Conservation (phyloP, 1,284 basidiomycete species). For the Schizopora paradoxa region DNA sequence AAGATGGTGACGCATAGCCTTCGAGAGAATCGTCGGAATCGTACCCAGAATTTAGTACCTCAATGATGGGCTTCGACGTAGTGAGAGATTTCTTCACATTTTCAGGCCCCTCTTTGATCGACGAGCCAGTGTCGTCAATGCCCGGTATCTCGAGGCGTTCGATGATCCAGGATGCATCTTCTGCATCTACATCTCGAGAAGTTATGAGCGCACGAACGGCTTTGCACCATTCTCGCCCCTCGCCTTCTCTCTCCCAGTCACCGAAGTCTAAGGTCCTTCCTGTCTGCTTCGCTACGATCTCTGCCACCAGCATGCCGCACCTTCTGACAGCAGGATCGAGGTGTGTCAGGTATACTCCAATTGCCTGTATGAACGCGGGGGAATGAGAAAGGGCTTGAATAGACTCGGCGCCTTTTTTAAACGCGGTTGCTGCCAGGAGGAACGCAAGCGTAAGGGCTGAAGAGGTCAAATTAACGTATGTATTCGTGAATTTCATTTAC, state of each 20-base stretch:
- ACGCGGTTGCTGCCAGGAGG: constrained; percentile 55
- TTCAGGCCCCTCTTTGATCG: constrained; percentile 10
- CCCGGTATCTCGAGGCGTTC: constrained; percentile 8
- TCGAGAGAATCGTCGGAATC: constrained; percentile 82
- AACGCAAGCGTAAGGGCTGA: constrained; percentile 69
- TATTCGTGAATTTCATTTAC: constrained; percentile 31
- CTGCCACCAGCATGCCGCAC: constrained; percentile 93
- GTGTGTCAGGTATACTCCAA: constrained; percentile 77
- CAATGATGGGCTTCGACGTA: constrained; percentile 8
- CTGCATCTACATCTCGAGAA: constrained; percentile 46
- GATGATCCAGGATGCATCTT: constrained; percentile 21
- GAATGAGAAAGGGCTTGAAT: constrained; percentile 45
- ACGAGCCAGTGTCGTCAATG: constrained; percentile 8
- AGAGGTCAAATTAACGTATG: constrained; percentile 7
- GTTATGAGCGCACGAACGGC: constrained; percentile 48
- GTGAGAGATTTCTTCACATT: background rate
- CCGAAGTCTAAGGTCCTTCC: constrained; percentile 74
- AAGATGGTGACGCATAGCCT: constrained; percentile 63
- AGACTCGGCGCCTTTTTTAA: constrained; percentile 39
- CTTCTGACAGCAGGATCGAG: constrained; percentile 72
- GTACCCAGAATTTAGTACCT: constrained; percentile 32
- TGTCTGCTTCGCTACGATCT: constrained; percentile 59
- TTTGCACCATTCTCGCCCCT: constrained; percentile 64
- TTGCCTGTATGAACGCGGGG: constrained; percentile 62
- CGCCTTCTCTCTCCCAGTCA: constrained; percentile 77